These are phyloP conservation scores for Xeromyces bisporus DNA, from an alignment of 495 filamentous ascomycete species.

Conservation along the genomic window DNA sequence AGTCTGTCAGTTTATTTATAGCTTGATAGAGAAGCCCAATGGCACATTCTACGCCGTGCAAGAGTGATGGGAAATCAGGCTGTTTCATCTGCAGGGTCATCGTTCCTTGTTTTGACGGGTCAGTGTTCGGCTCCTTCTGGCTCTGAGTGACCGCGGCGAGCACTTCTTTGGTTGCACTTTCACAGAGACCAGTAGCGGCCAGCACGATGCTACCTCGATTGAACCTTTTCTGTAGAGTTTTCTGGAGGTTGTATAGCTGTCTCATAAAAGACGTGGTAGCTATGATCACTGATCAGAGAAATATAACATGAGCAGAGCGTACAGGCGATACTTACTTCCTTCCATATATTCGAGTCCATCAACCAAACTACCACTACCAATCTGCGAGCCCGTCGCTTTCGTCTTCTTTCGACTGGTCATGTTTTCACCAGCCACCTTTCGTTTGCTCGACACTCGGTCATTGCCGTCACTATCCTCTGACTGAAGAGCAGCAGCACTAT, in stretches of 20 bases:
- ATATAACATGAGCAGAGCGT: background rate
- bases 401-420: conserved; percentile 7
- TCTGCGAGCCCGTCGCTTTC: conserved; percentile 6
- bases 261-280: conserved; percentile 14
- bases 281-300: conserved; percentile 2
- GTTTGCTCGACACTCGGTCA: conserved; percentile 9
- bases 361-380: background rate
- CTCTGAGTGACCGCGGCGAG: conserved; percentile 4
- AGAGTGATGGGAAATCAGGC: conserved; percentile 5
- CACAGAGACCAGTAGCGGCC: conserved; percentile 14
- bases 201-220: conserved; percentile 8
- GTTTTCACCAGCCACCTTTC: conserved; percentile 7
- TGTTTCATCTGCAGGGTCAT: conserved; percentile 1
- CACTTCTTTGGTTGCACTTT: conserved; percentile 9
- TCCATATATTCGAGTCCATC: conserved; percentile 1
- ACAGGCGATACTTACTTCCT: conserved; percentile 3
- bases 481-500: conserved; percentile 1
- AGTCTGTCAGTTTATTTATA: conserved; percentile 16
- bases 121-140: background rate
- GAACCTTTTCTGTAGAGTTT: conserved; percentile 13
- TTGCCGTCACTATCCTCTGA: background rate
- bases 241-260: conserved; percentile 19
- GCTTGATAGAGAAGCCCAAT: conserved; percentile 13
- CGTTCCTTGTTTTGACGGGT: conserved; percentile 1
- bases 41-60: conserved; percentile 11